Evolutionary conservation across 176 grass and related monocot genomes (phyloP), one percentile per base, ranked within the genome.

Genomic region (Eleusine coracana): DNA sequence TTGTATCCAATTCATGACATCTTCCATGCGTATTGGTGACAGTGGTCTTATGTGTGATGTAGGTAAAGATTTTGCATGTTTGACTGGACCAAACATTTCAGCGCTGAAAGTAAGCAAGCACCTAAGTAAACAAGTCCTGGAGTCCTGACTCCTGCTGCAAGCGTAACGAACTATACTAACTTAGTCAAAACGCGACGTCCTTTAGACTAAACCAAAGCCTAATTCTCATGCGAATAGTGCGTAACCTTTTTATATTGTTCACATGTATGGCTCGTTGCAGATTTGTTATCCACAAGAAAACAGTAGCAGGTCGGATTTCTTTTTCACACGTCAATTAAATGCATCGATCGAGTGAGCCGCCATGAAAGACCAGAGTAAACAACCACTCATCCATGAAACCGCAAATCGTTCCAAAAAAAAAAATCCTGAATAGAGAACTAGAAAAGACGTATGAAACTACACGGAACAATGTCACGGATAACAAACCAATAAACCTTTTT

Each of bases 1-100:
- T 61, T 42, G 10, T 7, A 36, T 39, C 46, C 44, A 0, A 0
- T 15, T n/a, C 17, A 10, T 66, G 81, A 78, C 67, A 68, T 79
- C 25, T 66, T 78, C 28, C 52, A 23, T 39, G 12, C 65, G 20
- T 50, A 27, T 15, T 23, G 18, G 36, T 51, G 10, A 38, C 46
- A 38, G 38, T 66, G 66, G 80, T 88, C 80, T 55, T 67, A 63
- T 62, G 66, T 62, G 45, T 77, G 79, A 60, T 61, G 64, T 17
- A 87, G 8, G 34, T 18, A 40, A 21, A 50, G 14, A 84, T 67
- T 54, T 56, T 66, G 61, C 68, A 55, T 51, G 42, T 78, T 77
- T 86, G 75, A 66, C 76, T 42, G 34, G 45, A 64, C 74, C 75
- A 39, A 72, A 37, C 40, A 60, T n/a, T 49, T 18, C 83, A 49